Percentiles rank a stretch among this genome's conserved stretches.
phyloP scores from a whole-genome alignment of 2,329 filamentous ascomycete species.

The Parascedosporium putredinis region DNA sequence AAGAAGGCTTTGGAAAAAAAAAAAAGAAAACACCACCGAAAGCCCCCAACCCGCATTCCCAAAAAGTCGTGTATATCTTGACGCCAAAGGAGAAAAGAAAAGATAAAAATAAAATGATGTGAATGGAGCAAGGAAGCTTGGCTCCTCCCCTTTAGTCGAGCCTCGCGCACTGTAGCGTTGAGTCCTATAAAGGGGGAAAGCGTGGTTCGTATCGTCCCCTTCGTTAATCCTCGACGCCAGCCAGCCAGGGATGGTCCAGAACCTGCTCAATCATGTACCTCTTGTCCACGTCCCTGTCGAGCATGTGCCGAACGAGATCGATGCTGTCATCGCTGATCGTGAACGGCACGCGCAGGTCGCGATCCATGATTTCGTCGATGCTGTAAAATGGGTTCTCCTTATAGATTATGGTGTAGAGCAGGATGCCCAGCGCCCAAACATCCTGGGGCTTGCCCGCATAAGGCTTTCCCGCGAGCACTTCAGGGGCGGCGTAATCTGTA shows the following conservation, averaged over 20 bases:
- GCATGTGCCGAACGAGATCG: constrained; percentile 81
- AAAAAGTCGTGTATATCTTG: no score
- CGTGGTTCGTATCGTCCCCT: no score
- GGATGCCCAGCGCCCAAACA: constrained; percentile 93
- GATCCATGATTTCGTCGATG: constrained; percentile 98
- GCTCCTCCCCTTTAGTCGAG: no score
- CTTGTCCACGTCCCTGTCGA: constrained; percentile 76
- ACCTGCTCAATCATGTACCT: constrained; percentile 83
- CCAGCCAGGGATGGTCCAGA: constrained; percentile 76
- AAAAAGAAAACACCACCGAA: no score
- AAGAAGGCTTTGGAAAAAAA: no score
- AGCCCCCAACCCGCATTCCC: no score
- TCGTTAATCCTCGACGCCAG: constrained; percentile 12
- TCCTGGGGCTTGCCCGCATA: constrained; percentile 97
- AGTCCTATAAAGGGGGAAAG: no score
- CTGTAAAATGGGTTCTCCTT: constrained; percentile 99
- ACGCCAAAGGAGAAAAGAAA: neutral
- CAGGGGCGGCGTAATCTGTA: constrained; percentile 93
- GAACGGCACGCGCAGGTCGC: constrained; percentile 83
- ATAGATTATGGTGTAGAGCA: constrained; percentile 97
- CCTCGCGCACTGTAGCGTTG: no score
- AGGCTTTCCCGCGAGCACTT: constrained; percentile 83
- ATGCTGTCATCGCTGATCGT: constrained; percentile 86
- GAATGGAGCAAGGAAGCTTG: no score
- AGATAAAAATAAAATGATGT: no score